These are phyloP conservation scores for Mycena metata DNA, from an alignment of 768 basidiomycete genomes.

Conservation along the genomic window DNA sequence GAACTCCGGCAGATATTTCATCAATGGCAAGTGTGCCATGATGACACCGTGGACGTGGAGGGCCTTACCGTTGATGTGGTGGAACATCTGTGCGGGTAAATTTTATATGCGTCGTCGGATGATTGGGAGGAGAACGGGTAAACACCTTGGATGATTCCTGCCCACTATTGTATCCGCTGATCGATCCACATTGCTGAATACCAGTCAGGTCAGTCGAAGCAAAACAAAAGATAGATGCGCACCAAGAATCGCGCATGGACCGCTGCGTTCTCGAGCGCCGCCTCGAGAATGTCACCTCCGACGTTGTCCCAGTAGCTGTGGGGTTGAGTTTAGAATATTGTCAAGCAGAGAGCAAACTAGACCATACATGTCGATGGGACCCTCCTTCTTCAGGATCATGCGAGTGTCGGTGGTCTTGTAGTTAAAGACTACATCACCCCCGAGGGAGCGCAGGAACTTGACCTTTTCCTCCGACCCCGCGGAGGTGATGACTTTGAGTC, in stretches of 20 bases:
- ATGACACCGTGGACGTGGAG: constrained; percentile 58
- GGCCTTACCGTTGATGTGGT: constrained; percentile 56
- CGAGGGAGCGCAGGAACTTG: constrained; percentile 66
- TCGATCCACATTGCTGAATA: constrained; percentile 56
- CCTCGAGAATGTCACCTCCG: constrained; percentile 70
- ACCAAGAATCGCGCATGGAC: constrained; percentile 65
- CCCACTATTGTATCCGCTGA: constrained; percentile 52
- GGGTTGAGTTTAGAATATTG: background rate
- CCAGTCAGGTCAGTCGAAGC: background rate
- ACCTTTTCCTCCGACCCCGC: constrained; percentile 83
- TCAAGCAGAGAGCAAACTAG: background rate
- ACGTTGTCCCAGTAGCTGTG: constrained; percentile 69
- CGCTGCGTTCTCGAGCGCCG: constrained; percentile 62
- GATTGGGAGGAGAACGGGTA: background rate
- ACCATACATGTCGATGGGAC: constrained; percentile 60
- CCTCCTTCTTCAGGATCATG: constrained; percentile 68
- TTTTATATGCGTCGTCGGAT: background rate
- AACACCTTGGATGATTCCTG: constrained; percentile 46
- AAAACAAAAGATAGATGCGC: constrained; percentile 43
- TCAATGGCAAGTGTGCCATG: constrained; percentile 41
- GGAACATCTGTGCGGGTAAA: constrained; percentile 51
- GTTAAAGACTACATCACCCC: constrained; percentile 78
- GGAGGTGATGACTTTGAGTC: constrained; percentile 75
- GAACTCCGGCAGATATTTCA: constrained; percentile 59
- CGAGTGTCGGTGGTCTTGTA: constrained; percentile 72